These are phyloP conservation scores for Penicillium sp. DNA, from an alignment of 2,329 filamentous ascomycete species.

Conservation along the genomic window DNA sequence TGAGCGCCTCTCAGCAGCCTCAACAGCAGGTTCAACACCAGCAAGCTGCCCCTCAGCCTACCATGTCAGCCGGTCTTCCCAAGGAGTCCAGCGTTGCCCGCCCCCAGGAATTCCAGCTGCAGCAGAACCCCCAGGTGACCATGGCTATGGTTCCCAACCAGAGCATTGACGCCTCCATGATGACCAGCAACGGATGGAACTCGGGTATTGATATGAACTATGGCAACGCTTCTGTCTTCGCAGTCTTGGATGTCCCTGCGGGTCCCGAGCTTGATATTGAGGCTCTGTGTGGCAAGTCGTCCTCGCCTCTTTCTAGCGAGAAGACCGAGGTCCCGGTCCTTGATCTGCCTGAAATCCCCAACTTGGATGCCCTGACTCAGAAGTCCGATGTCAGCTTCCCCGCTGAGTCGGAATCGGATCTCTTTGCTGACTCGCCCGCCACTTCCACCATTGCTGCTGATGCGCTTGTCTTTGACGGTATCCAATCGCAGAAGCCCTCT, in stretches of 20 bases:
- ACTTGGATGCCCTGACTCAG: constrained; percentile 15
- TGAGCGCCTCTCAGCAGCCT: constrained; percentile 42
- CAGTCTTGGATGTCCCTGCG: constrained; percentile 70
- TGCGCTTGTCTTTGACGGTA: constrained; percentile 47
- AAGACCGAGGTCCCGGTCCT: constrained; percentile 55
- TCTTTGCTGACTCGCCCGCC: constrained; percentile 54
- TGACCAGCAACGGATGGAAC: constrained; percentile 51
- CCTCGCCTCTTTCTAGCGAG: constrained; percentile 51
- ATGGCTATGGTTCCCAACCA: constrained; percentile 85
- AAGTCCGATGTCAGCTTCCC: constrained; percentile 23
- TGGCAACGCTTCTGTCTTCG: constrained; percentile 56
- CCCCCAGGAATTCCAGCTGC: constrained; percentile 56
- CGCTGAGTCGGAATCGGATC: constrained; percentile 55
- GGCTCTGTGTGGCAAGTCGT: constrained; percentile 71
- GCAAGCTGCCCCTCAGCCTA: constrained; percentile 40
- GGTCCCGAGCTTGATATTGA: constrained; percentile 63
- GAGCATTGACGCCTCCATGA: constrained; percentile 71
- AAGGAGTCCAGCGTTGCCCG: constrained; percentile 69
- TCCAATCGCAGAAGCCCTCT: constrained; percentile 65
- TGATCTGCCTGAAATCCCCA: constrained; percentile 35
- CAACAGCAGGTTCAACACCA: constrained; percentile 44
- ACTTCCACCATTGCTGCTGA: constrained; percentile 33
- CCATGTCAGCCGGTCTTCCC: constrained; percentile 53
- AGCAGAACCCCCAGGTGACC: constrained; percentile 66
- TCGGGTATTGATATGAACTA: constrained; percentile 49